Evolutionary conservation across 2,329 filamentous ascomycete species (phyloP).

Genomic region (Monilinia vaccinii-corymbosi): DNA sequence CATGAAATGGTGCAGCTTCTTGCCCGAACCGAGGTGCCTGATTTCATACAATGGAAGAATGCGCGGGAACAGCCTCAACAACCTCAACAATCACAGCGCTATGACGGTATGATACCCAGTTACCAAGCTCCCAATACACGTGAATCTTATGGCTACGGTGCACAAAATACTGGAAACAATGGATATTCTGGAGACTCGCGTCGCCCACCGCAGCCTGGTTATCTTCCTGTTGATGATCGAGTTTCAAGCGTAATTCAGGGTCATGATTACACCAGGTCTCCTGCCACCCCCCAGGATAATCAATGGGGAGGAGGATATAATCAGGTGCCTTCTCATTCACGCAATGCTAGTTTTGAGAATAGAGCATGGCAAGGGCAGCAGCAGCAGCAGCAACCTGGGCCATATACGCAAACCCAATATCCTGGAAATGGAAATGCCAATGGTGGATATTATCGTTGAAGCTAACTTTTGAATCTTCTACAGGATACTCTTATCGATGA

Average conservation of each 20-base stretch:
- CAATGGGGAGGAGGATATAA: constrained; percentile 3
- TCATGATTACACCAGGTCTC: constrained; percentile 9
- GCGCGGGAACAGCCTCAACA: constrained; percentile 24
- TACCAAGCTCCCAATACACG: constrained; percentile 4
- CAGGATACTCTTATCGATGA: constrained; percentile 13
- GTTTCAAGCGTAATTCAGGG: constrained; percentile 11
- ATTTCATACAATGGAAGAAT: constrained; percentile 46
- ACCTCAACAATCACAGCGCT: constrained; percentile 11
- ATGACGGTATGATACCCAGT: constrained; percentile 22
- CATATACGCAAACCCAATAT: constrained; percentile 1
- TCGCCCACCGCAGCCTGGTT: background rate
- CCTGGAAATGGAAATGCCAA: constrained; percentile 1
- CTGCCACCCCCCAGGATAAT: background rate
- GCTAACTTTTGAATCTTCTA: constrained; percentile 7
- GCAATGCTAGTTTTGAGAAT: constrained; percentile 3
- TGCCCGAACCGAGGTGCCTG: constrained; percentile 56
- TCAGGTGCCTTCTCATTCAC: constrained; percentile 3
- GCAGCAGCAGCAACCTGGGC: background rate
- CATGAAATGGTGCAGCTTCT: constrained; percentile 66
- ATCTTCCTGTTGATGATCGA: constrained; percentile 8
- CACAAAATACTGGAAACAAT: background rate
- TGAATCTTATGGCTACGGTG: constrained; percentile 1
- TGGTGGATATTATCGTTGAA: constrained; percentile 12
- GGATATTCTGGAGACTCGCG: constrained; percentile 1
- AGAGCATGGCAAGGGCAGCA: constrained; percentile 9